phyloP scores from a whole-genome alignment of 2,329 filamentous ascomycete genomes.

The Fusarium sp. region DNA sequence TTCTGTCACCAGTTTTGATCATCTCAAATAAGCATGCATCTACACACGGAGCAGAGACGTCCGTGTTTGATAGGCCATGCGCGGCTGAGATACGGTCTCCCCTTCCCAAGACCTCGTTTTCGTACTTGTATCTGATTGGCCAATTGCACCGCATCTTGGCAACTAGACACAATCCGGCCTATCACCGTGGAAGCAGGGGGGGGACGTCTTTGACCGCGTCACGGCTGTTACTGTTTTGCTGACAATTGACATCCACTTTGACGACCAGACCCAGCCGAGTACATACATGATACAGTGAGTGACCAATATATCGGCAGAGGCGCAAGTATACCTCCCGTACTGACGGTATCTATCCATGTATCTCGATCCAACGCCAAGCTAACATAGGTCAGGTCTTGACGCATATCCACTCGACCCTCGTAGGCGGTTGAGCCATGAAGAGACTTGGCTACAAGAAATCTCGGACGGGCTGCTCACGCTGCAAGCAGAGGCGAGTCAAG shows the following conservation, averaged over 20 bases:
- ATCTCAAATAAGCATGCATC: background rate
- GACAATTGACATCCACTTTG: background rate
- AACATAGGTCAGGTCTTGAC: too few species aligned
- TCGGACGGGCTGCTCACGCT: conserved; percentile 11
- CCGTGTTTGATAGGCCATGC: background rate
- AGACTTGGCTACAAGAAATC: conserved; percentile 18
- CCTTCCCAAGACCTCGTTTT: background rate
- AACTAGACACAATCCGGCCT: background rate
- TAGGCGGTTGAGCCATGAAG: conserved; percentile 1
- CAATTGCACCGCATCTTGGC: too few species aligned
- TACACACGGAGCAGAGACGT: too few species aligned
- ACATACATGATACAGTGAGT: too few species aligned
- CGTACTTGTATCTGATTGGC: conserved; percentile 3
- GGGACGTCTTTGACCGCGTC: background rate
- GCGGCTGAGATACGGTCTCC: background rate
- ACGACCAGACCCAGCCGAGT: background rate
- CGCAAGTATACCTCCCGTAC: too few species aligned
- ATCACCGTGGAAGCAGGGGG: background rate
- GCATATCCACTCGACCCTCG: background rate
- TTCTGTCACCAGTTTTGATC: too few species aligned
- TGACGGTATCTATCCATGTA: too few species aligned
- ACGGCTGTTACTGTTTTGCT: background rate
- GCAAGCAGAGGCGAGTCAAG: conserved; percentile 20
- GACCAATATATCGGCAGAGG: too few species aligned
- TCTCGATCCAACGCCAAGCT: too few species aligned